These are phyloP conservation scores for Curvularia spicifera DNA, from an alignment of 2,329 filamentous ascomycete species.

Conservation along the genomic window DNA sequence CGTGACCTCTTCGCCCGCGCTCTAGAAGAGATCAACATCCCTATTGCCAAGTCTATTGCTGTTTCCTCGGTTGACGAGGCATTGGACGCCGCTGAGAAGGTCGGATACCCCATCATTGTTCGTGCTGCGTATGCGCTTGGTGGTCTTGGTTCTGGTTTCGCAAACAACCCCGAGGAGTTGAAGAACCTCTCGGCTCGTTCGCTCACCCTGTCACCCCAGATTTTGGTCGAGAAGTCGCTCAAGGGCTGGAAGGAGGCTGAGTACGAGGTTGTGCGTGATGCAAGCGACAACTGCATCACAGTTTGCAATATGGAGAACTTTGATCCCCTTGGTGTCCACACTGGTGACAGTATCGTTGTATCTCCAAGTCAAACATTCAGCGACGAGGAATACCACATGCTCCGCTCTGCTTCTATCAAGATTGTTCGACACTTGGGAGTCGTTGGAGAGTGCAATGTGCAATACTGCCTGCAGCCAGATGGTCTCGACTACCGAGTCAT, in stretches of 20 bases:
- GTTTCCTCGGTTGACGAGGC: conserved; percentile 92
- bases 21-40: conserved; percentile 95
- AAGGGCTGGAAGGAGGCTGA: conserved; percentile 99
- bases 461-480: conserved; percentile 96
- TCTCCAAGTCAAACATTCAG: conserved; percentile 95
- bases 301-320: conserved; percentile 99
- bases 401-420: conserved; percentile 95
- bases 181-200: conserved; percentile 92
- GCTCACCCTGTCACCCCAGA: conserved; percentile 91
- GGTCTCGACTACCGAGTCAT: conserved; percentile 98
- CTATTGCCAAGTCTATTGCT: conserved; percentile 94
- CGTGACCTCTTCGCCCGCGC: conserved; percentile 95
- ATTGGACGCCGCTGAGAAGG: conserved; percentile 79
- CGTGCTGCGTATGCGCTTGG: conserved; percentile 96
- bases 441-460: conserved; percentile 97
- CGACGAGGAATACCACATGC: conserved; percentile 99
- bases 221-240: conserved; percentile 96
- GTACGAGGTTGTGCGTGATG: conserved; percentile 97
- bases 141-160: conserved; percentile 95
- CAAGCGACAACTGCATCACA: conserved; percentile 97
- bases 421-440: conserved; percentile 97
- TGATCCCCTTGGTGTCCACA: conserved; percentile 95
- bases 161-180: conserved; percentile 90
- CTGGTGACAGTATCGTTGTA: conserved; percentile 97
- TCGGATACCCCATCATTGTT: conserved; percentile 98